phyloP scores from a whole-genome alignment of 2,329 filamentous ascomycete genomes.

The Xylariaceae sp. region DNA sequence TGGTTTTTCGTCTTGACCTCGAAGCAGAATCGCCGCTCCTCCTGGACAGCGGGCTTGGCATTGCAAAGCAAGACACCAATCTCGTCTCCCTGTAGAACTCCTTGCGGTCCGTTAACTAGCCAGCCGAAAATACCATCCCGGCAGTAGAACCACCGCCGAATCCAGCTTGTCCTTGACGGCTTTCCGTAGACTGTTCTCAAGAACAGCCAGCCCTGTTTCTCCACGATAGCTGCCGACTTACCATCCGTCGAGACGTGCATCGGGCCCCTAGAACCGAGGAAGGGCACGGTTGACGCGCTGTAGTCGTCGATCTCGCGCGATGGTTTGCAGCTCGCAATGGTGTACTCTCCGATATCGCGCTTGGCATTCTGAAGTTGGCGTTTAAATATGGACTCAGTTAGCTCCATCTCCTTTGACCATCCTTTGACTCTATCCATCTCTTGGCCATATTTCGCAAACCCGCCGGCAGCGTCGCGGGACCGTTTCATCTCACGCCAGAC shows the following conservation, averaged over 20 bases:
- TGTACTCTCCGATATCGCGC: conserved; percentile 73
- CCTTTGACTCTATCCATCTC: conserved; percentile 91
- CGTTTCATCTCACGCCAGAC: conserved; percentile 82
- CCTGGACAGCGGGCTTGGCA: conserved; percentile 81
- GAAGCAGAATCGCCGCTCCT: conserved; percentile 94
- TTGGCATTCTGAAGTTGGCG: conserved; percentile 74
- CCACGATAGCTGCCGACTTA: conserved; percentile 49
- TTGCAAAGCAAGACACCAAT: conserved; percentile 93
- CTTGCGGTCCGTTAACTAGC: conserved; percentile 76
- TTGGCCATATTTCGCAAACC: conserved; percentile 60
- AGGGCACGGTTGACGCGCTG: conserved; percentile 81
- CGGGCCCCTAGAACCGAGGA: conserved; percentile 66
- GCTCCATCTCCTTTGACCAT: conserved; percentile 93
- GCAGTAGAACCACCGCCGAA: conserved; percentile 90
- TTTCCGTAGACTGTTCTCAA: conserved; percentile 77
- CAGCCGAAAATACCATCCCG: conserved; percentile 95
- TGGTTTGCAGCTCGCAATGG: conserved; percentile 66
- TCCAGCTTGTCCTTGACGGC: conserved; percentile 83
- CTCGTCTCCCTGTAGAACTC: conserved; percentile 92
- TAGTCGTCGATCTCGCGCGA: conserved; percentile 94
- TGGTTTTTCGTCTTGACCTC: conserved; percentile 97
- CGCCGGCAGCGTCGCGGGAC: conserved; percentile 59
- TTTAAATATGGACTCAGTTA: conserved; percentile 76
- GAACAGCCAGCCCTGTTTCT: conserved; percentile 96
- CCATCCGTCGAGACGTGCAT: conserved; percentile 55